Percentiles rank a stretch among this genome's conserved stretches.
Evolutionary conservation across 805 yeast species (phyloP).

Genomic region (Lachancea lanzarotensis): DNA sequence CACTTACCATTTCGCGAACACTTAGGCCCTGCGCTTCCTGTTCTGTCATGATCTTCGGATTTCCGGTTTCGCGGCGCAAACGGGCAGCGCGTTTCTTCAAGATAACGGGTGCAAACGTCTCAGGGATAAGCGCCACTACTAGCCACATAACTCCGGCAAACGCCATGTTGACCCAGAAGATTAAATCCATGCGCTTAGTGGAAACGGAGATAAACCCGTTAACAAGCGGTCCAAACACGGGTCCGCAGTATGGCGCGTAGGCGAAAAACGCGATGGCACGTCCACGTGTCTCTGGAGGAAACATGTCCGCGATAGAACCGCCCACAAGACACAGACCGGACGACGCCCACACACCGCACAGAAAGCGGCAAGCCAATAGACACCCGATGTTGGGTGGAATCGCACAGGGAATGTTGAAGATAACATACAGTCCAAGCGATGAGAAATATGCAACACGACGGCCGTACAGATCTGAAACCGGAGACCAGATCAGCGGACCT

Average conservation of each 20-base stretch:
- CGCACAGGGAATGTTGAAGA: constrained; percentile 86
- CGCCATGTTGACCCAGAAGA: constrained; percentile 90
- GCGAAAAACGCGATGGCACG: constrained; percentile 87
- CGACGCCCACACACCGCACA: constrained; percentile 80
- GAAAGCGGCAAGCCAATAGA: constrained; percentile 71
- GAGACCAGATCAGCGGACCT: constrained; percentile 89
- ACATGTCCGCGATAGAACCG: constrained; percentile 87
- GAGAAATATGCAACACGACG: constrained; percentile 77
- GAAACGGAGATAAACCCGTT: constrained; percentile 78
- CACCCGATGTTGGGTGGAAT: constrained; percentile 77
- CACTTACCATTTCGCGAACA: constrained; percentile 58
- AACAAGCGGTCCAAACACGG: constrained; percentile 81
- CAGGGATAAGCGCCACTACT: constrained; percentile 62
- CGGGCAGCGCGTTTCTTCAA: constrained; percentile 57
- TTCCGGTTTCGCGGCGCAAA: constrained; percentile 74
- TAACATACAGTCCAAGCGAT: constrained; percentile 64
- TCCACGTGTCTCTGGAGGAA: constrained; percentile 75
- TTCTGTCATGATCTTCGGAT: constrained; percentile 81
- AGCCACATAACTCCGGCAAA: constrained; percentile 84
- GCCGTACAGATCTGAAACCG: constrained; percentile 78
- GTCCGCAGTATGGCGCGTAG: constrained; percentile 90
- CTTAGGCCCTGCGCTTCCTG: constrained; percentile 80
- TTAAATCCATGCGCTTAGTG: constrained; percentile 59
- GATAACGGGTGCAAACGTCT: constrained; percentile 82
- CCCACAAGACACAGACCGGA: constrained; percentile 84